A percentile compares a stretch with the other conserved stretches of the same genome.
Conservation (phyloP, 2,329 filamentous ascomycete species). For the Chrysoporthe deuterocubensis region DNA sequence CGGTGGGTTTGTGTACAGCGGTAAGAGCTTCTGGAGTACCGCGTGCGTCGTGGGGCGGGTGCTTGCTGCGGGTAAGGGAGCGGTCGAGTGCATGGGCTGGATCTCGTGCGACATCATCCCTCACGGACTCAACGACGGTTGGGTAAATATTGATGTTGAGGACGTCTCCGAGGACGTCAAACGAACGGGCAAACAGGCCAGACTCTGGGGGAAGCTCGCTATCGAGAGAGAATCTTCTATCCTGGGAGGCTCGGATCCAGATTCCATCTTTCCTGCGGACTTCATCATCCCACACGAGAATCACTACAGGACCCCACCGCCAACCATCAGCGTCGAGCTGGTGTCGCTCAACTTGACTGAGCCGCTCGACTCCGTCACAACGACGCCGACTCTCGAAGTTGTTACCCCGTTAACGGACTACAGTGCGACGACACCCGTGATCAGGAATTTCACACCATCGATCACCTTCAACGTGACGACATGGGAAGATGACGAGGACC, state of each 20-base stretch:
- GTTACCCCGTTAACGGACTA: conserved; percentile 43
- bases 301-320: conserved; percentile 52
- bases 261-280: conserved; percentile 61
- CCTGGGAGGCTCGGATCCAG: conserved; percentile 59
- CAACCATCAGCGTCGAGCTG: conserved; percentile 53
- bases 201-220: conserved; percentile 63
- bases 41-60: conserved; percentile 68
- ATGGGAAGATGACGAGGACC: conserved; percentile 44
- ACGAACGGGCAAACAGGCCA: conserved; percentile 57
- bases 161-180: conserved; percentile 55
- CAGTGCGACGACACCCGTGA: conserved; percentile 36
- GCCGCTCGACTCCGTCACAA: conserved; percentile 48
- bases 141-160: conserved; percentile 62
- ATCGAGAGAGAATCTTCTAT: conserved; percentile 66
- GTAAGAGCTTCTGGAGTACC: conserved; percentile 72
- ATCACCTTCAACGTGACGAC: conserved; percentile 47
- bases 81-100: conserved; percentile 71
- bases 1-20: conserved; percentile 65
- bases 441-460: conserved; percentile 46
- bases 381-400: conserved; percentile 47
- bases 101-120: conserved; percentile 65
- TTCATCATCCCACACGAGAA: conserved; percentile 66
- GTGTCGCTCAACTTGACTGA: conserved; percentile 54
- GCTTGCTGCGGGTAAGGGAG: conserved; percentile 63
- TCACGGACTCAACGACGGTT: conserved; percentile 55